Base-by-base conservation (phyloP, 345 rosid species). In the Salix brachista region DNA sequence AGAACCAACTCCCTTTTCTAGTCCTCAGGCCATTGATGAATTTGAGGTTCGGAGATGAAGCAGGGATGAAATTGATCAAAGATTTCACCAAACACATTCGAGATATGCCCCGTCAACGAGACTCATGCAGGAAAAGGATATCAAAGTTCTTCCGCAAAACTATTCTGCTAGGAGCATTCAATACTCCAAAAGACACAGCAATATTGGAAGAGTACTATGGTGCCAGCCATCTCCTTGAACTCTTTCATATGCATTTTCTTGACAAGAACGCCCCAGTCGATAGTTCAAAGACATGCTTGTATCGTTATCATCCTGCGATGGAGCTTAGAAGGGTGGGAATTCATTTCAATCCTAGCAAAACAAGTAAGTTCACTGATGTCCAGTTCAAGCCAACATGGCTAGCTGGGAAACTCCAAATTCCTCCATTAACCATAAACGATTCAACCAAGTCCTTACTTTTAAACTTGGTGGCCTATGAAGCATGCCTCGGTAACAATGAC, bases 311-410 rank as follows among this genome's bases (percentile, higher is more conserved):
- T 4, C 21, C 30, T 23, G 68, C 65, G 9, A 71, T 13, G 79
- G 73, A 80, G 70, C 83, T 80, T 13, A 66, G 67, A 17, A 72
- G 76, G 2, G 66, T 46, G 14, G 72, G 83, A 21, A 71, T 80
- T 48, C 72, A 71, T 3, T 54, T 75, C 58, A 39, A 50, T 41
- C 76, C 69, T 0, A 71, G 73, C 48, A 9, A 32, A 26, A 13
- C 76, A 9, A 44, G 28, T 23, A 4, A 4, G 3, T 48, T 80
- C 18, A 26, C 65, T 8, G 67, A 77, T 23, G 42, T 81, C n/a
- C 5, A 11, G 0, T 81, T 77, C 66, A 28, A 6, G 2, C 25
- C 71, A n/a, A 16, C 64, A 16, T 19, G 2, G 4, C 18, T 69
- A 1, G 8, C 25, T n/a, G 78, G 46, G n/a, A 32, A 8, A 11